phyloP scores from a whole-genome alignment of 208 protist species.

The Porcisia hertigi region DNA sequence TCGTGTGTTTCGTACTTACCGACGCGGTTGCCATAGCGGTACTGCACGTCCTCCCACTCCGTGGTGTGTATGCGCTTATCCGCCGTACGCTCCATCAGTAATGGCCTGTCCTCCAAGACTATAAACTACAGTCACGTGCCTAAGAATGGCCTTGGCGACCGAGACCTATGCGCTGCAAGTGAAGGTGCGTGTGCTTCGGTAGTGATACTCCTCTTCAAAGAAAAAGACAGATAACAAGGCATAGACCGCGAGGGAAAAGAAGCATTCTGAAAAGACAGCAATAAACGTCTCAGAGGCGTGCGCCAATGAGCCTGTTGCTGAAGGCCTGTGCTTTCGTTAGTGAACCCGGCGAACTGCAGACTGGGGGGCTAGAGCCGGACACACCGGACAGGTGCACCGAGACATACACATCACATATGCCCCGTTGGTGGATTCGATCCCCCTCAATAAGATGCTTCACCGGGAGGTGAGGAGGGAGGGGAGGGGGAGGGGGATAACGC shows the following conservation, averaged over 20 bases:
- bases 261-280: too few species aligned
- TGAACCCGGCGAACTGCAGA: too few species aligned
- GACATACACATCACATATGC: too few species aligned
- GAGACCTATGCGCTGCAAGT: not conserved
- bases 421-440: too few species aligned
- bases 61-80: constrained; percentile 85
- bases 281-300: too few species aligned
- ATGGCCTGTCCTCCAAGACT: not conserved
- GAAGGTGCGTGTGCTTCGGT: not conserved
- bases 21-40: constrained; percentile 86
- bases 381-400: too few species aligned
- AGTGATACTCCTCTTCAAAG: not conserved
- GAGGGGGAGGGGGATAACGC: too few species aligned
- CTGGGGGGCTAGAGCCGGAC: too few species aligned
- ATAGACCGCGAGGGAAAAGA: not conserved
- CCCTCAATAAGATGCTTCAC: too few species aligned
- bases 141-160: constrained; percentile 1
- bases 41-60: constrained; percentile 93
- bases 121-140: not conserved
- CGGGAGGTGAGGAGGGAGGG: too few species aligned
- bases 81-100: constrained; percentile 74
- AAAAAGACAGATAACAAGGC: not conserved
- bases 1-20: constrained; percentile 87
- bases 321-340: too few species aligned
- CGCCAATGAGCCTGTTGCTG: too few species aligned